Evolutionary conservation across 805 yeast species (phyloP), one percentile per base, ranked within the genome.

Genomic region (Scheffersomyces amazonensis): DNA sequence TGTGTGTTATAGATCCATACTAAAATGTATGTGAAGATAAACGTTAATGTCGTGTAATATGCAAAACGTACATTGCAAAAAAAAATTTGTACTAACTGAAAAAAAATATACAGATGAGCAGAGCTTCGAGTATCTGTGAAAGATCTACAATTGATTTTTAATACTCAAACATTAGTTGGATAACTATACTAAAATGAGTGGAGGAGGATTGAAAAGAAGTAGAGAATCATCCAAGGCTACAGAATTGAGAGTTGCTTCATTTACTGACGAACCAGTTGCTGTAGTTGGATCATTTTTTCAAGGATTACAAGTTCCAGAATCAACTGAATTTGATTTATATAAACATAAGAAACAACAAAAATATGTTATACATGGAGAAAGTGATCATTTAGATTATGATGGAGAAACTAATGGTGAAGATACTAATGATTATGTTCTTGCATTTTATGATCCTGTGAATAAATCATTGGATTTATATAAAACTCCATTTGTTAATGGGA

Each of bases 201-300:
- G 5, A 23, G 30, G 30, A 5, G 30, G 30, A n/a, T 5, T 27
- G 17, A 27, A 27, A 12, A 27, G 30, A 27, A 13, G 17, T 5
- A 13, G 17, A 15, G 30, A 27, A 6, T 16, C 10, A 43, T 61
- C 62, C 21, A 67, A 63, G 30, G 60, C 68, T 28, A 52, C 68
- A n/a, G 73, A 72, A 21, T 54, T 75, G 28, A 58, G 63, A 30
- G 67, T 76, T 22, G 45, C 53, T 11, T 47, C 68, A 1, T 47
- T 56, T 40, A 60, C 65, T 13, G 76, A 72, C 13, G 70, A 70
- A 18, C 74, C 80, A 12, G 54, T 71, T 3, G 63, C 76, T 4
- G 79, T 76, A 3, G 71, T 83, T 8, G 85, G 88, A 2, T 75
- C 85, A n/a, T 83, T 86, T 53, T 83, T 89, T 67, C 85, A 85